Conservation (phyloP, 208 protist genomes). For the Angomonas deanei region DNA sequence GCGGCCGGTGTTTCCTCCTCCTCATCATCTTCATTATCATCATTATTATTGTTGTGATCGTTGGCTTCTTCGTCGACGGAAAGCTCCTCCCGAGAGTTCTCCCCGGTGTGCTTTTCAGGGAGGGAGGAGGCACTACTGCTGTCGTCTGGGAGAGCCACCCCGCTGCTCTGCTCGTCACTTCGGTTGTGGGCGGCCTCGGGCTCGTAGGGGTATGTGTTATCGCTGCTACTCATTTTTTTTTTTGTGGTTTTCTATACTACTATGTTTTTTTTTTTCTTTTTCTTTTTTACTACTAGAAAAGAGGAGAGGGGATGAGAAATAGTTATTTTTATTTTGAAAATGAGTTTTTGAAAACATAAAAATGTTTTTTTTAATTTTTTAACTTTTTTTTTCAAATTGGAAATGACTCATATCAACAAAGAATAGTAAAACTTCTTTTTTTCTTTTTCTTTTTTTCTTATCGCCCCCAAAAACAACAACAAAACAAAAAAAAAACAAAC, state of each 20-base stretch:
- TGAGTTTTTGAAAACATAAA: conserved; percentile 1
- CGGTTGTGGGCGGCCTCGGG: no score
- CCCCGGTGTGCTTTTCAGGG: no score
- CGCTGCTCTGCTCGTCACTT: no score
- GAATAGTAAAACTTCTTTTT: conserved; percentile 2
- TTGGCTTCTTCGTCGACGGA: no score
- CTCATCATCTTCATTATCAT: neutral
- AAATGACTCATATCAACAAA: no score
- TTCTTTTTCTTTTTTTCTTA: conserved; percentile 4
- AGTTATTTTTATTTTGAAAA: no score
- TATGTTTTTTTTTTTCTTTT: neutral
- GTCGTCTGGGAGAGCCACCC: neutral
- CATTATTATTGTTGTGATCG: neutral
- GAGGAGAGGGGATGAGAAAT: neutral
- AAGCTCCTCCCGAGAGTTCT: no score
- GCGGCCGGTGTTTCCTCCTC: neutral
- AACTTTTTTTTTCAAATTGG: no score
- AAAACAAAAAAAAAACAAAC: neutral
- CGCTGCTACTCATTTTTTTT: neutral
- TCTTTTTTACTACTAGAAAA: neutral
- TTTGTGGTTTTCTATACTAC: neutral
- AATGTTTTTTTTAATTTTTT: no score
- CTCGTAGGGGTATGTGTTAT: no score
- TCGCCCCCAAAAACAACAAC: neutral
- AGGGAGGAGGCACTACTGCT: neutral